Conservation (phyloP, 345 rosid genomes). For the Lumnitzera racemosa region DNA sequence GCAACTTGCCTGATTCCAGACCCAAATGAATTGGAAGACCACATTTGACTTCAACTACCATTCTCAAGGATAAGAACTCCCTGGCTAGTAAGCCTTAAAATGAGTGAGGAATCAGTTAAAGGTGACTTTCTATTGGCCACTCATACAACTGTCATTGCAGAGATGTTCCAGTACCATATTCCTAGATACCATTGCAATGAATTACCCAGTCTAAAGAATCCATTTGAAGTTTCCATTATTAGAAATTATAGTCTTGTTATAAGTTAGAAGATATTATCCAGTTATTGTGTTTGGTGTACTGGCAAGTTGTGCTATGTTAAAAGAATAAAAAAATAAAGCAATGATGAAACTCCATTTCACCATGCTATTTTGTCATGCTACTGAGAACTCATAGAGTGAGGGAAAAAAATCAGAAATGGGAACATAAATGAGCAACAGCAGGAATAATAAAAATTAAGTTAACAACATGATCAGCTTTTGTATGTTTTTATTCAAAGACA, state of each 20-base stretch:
- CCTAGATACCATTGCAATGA: slow-evolving; percentile 19
- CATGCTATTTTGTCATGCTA: no score
- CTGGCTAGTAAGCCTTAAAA: not conserved
- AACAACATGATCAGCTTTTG: no score
- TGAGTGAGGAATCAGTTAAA: slow-evolving; percentile 2
- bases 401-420: no score
- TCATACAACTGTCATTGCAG: slow-evolving; percentile 14
- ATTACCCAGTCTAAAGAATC: slow-evolving; percentile 21
- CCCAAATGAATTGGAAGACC: not conserved
- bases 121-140: slow-evolving; percentile 14
- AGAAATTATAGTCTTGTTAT: slow-evolving; percentile 19
- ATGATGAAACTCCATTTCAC: no score
- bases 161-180: slow-evolving; percentile 21
- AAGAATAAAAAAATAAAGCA: not conserved
- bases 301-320: not conserved
- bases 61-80: slow-evolving; percentile 3
- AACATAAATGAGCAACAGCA: no score
- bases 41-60: not conserved
- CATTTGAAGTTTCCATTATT: slow-evolving; percentile 16
- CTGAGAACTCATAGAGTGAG: no score
- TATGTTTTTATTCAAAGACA: no score
- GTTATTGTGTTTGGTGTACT: slow-evolving; percentile 5
- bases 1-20: slow-evolving; percentile 14
- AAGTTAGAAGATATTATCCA: slow-evolving; percentile 8
- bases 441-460: no score